Conservation (phyloP, 2,329 filamentous ascomycete species). For the Arthrobotrys megalospora region DNA sequence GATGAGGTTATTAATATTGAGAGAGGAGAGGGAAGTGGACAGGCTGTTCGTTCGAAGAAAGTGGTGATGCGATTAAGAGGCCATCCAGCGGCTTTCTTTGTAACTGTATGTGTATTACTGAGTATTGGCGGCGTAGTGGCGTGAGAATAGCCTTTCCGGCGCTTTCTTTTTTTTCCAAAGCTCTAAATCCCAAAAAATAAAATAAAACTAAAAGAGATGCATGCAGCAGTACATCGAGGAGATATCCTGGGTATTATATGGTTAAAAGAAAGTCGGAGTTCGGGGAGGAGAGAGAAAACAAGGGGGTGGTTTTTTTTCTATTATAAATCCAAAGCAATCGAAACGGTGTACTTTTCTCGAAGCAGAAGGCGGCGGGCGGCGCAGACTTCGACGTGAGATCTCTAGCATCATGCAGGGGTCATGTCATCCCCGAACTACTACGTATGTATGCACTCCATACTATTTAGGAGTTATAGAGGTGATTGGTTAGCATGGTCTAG, state of each 20-base stretch:
- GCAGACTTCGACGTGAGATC: too few relatives aligned
- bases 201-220: background rate
- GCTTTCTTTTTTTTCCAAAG: background rate
- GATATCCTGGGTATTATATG: too few relatives aligned
- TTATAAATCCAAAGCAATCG: slow-evolving; percentile 22
- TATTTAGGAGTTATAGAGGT: too few relatives aligned
- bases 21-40: slow-evolving; percentile 1
- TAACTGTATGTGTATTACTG: background rate
- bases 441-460: too few relatives aligned
- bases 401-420: background rate
- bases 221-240: background rate
- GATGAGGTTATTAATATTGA: slow-evolving; percentile 7
- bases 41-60: slow-evolving; percentile 40
- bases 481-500: too few relatives aligned
- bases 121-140: slow-evolving; percentile 29
- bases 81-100: slow-evolving; percentile 26
- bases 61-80: slow-evolving; percentile 29
- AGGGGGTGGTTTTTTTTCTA: background rate
- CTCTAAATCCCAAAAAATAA: background rate
- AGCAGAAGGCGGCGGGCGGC: background rate
- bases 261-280: too few relatives aligned
- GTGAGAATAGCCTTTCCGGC: slow-evolving; percentile 41
- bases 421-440: background rate
- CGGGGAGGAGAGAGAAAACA: background rate
- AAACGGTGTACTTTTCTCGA: slow-evolving; percentile 30